Percentiles rank a stretch among this genome's conserved stretches.
These are phyloP conservation scores for Scheffersomyces stambukii DNA, from an alignment of 1,139 yeast species.

Conservation along the genomic window DNA sequence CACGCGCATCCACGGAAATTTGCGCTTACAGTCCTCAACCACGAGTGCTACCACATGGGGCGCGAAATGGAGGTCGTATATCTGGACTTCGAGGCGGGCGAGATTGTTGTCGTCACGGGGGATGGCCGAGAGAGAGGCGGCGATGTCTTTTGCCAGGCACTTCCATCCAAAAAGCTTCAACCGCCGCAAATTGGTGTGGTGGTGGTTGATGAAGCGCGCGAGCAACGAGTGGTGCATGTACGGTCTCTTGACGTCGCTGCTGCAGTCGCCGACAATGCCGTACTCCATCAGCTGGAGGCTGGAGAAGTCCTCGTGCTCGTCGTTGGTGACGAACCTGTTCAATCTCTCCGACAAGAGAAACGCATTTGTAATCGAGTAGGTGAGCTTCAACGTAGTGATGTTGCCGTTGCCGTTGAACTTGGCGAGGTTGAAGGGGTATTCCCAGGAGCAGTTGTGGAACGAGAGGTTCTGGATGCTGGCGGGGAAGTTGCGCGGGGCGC, in stretches of 20 bases:
- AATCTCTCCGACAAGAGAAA: constrained; percentile 38
- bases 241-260: neutral
- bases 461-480: constrained; percentile 12
- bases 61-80: too few species aligned
- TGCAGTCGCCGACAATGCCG: neutral
- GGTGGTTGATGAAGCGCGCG: neutral
- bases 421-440: constrained; percentile 35
- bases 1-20: too few species aligned
- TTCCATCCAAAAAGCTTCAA: too few species aligned
- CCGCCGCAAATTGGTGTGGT: too few species aligned
- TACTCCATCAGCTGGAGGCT: constrained; percentile 13
- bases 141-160: too few species aligned
- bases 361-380: constrained; percentile 24
- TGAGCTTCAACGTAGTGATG: constrained; percentile 17
- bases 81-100: too few species aligned
- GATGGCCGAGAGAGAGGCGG: neutral
- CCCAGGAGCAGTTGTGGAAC: constrained; percentile 41
- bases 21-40: too few species aligned
- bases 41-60: too few species aligned
- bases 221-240: neutral
- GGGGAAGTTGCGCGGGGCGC: constrained; percentile 3
- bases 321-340: constrained; percentile 21
- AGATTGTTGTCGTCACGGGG: neutral
- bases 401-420: constrained; percentile 29
- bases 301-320: constrained; percentile 14